Conservation (phyloP, 1,284 basidiomycete genomes). For the Puccinia hordei region DNA sequence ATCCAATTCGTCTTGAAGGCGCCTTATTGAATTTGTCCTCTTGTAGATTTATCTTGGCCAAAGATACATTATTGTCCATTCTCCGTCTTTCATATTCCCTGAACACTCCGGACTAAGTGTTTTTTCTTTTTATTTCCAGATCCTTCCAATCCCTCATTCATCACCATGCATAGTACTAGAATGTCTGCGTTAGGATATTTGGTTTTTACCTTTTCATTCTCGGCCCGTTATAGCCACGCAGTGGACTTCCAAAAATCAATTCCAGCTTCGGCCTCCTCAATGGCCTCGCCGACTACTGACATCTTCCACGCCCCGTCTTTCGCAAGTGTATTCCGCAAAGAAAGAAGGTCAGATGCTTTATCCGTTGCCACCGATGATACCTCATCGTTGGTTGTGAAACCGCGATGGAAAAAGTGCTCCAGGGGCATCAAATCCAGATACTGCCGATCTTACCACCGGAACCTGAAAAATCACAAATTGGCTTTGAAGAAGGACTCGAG, state of each 20-base stretch:
- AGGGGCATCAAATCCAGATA: slow-evolving; percentile 11
- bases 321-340: background rate
- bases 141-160: background rate
- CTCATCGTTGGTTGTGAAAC: background rate
- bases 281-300: background rate
- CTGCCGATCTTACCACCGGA: slow-evolving; percentile 14
- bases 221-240: background rate
- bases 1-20: background rate
- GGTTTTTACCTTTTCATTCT: background rate
- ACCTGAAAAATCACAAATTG: background rate
- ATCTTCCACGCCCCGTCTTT: background rate
- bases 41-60: background rate
- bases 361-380: background rate
- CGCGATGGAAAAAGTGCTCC: background rate
- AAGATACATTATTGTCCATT: background rate
- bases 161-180: background rate
- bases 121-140: background rate
- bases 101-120: slow-evolving; percentile 21
- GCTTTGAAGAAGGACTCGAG: background rate
- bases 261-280: too few species aligned
- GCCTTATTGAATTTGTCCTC: background rate
- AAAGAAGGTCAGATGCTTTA: background rate
- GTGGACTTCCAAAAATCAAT: background rate
- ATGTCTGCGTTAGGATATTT: background rate
- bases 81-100: background rate